phyloP scores from a whole-genome alignment of 495 filamentous ascomycete species.

The Penicillium fimorum region DNA sequence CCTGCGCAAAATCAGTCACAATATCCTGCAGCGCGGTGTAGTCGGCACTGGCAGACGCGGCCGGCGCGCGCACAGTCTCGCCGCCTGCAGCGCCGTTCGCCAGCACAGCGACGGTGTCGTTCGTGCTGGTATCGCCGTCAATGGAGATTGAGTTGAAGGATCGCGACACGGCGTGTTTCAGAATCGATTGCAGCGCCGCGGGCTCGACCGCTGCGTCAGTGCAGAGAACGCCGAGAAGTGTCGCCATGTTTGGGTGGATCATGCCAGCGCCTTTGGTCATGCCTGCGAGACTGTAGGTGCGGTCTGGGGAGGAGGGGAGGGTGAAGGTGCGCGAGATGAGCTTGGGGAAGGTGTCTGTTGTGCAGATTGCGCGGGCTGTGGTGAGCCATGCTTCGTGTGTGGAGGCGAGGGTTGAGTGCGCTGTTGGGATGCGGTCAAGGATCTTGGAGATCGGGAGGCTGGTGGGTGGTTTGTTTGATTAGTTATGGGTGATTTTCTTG shows the following conservation, averaged over 20 bases:
- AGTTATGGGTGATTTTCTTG: background rate
- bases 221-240: constrained; percentile 87
- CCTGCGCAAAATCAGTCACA: constrained; percentile 73
- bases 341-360: constrained; percentile 98
- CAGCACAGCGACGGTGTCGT: constrained; percentile 91
- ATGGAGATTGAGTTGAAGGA: constrained; percentile 98
- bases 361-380: constrained; percentile 92
- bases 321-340: constrained; percentile 80
- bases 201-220: constrained; percentile 85
- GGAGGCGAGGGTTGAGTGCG: constrained; percentile 63
- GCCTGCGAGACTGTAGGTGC: constrained; percentile 79
- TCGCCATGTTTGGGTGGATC: constrained; percentile 99
- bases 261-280: constrained; percentile 99
- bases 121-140: constrained; percentile 94
- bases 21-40: constrained; percentile 63
- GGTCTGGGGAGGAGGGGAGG: constrained; percentile 73
- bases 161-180: constrained; percentile 72
- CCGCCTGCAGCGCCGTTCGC: constrained; percentile 94
- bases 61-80: constrained; percentile 31
- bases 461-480: constrained; percentile 3
- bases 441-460: constrained; percentile 92
- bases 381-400: constrained; percentile 83
- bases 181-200: constrained; percentile 61
- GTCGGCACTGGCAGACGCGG: constrained; percentile 54
- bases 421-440: constrained; percentile 72